Percentiles rank a stretch among this genome's conserved stretches.
phyloP scores from a whole-genome alignment of 2,329 filamentous ascomycete genomes.

The Fusarium nurragi region DNA sequence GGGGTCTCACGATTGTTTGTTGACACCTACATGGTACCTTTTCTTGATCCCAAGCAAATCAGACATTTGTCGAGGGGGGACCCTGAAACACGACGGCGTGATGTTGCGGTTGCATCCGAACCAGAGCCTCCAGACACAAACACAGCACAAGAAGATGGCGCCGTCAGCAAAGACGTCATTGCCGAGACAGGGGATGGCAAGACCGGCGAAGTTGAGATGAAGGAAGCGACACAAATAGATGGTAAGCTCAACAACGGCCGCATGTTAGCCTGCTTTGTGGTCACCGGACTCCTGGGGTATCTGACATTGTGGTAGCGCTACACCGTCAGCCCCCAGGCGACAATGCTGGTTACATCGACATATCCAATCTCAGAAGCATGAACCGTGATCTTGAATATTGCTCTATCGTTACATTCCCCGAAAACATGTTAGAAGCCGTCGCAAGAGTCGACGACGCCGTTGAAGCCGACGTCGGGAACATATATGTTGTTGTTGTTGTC shows the following conservation, averaged over 20 bases:
- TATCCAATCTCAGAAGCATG: neutral
- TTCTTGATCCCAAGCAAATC: neutral
- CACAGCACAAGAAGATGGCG: neutral
- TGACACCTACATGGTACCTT: conserved; percentile 1
- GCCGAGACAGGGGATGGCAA: neutral
- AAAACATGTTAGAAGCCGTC: neutral
- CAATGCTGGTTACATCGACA: neutral
- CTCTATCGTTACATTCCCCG: neutral
- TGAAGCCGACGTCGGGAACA: neutral
- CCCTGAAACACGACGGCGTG: accelerated
- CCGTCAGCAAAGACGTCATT: neutral
- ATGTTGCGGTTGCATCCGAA: neutral
- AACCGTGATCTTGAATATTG: neutral
- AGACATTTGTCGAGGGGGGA: neutral
- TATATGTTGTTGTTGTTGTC: neutral
- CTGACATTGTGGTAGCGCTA: neutral
- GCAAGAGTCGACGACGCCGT: neutral
- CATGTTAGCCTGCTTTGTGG: neutral
- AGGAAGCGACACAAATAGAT: neutral
- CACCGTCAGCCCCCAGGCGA: neutral
- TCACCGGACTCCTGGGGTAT: neutral
- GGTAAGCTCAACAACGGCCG: neutral
- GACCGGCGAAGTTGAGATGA: neutral
- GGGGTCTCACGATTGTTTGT: neutral
- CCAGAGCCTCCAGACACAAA: neutral